These are phyloP conservation scores for Leishmania arabica DNA, from an alignment of 208 protist genomes.

Conservation along the genomic window DNA sequence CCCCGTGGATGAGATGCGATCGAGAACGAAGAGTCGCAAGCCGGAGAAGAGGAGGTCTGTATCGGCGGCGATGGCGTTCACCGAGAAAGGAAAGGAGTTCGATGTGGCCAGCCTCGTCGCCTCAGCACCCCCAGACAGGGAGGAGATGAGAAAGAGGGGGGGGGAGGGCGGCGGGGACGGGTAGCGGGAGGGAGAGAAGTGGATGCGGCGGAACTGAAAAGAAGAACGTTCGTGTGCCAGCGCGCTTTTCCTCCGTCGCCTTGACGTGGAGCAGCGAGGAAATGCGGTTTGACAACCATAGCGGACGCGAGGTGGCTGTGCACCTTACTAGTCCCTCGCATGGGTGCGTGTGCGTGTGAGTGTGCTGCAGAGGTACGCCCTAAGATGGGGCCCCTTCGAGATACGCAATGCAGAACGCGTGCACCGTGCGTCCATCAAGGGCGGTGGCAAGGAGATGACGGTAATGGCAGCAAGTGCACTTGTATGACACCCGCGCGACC, in stretches of 20 bases:
- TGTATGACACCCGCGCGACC: neutral
- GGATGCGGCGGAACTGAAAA: too few species aligned
- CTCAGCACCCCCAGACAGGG: neutral
- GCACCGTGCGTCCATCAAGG: neutral
- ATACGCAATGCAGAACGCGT: neutral
- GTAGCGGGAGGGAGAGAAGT: neutral
- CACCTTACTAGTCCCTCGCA: neutral
- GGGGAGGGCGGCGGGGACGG: neutral
- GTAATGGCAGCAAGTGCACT: neutral
- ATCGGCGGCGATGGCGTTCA: neutral
- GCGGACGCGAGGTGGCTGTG: neutral
- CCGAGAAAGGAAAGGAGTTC: neutral
- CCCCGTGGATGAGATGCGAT: neutral
- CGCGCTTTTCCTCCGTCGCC: neutral
- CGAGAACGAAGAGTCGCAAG: neutral
- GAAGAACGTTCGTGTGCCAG: neutral
- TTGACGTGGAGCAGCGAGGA: neutral
- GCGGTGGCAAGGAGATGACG: neutral
- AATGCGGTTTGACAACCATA: neutral
- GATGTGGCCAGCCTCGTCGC: neutral
- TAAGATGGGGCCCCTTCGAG: neutral
- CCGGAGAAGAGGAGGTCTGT: neutral
- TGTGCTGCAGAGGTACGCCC: neutral
- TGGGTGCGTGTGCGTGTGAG: neutral
- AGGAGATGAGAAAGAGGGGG: neutral